Evolutionary conservation across 2,329 filamentous ascomycete species (phyloP), one percentile per base, ranked within the genome.

Genomic region (Paraconiothyrium brasiliense): DNA sequence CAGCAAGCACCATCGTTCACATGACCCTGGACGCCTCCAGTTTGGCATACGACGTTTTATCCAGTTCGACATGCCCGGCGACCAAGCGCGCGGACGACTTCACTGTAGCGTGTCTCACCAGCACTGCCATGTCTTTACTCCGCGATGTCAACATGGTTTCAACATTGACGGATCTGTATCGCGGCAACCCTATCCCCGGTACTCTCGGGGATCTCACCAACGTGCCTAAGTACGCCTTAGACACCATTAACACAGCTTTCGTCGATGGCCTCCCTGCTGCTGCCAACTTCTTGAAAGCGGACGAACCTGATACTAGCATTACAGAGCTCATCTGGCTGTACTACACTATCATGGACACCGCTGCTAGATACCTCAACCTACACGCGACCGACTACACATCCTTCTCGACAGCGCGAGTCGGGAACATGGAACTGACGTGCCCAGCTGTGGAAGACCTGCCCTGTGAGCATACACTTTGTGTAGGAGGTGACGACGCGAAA

Each of bases 261-360:
- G 34, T 51, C 48, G 34, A 51, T 35, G 48, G 48, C 11, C 48
- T 51, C 27, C 11, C 48, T 6, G 20, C 48, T 34, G 48, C 48
- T 34, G 8, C 48, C 8, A 37, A 51, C 48, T 51, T 51, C 35
- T 24, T 51, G 16, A 51, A 27, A 16, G 48, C 5, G n/a, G 20
- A 9, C 34, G 27, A 16, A 9, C 1, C 24, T 35, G 48, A 34
- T 14, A 2, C 35, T 13, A 32, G 6, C 4, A 51, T 9, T 16
- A 24, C 34, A 35, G 48, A 51, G 48, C 34, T 51, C 27, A 51
- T 51, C 48, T 51, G 30, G 20, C 2, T 51, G 11, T 51, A 51
- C 48, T 51, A 51, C 34, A 24, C 48, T 11, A 51, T 51, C 4
- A 34, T 51, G 34, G 48, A 51, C 24, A 51, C 48, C 27, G 48